Evolutionary conservation across 179 eudicot species (phyloP), one percentile per base, ranked within the genome.

Genomic region (Carnegiea gigantea): DNA sequence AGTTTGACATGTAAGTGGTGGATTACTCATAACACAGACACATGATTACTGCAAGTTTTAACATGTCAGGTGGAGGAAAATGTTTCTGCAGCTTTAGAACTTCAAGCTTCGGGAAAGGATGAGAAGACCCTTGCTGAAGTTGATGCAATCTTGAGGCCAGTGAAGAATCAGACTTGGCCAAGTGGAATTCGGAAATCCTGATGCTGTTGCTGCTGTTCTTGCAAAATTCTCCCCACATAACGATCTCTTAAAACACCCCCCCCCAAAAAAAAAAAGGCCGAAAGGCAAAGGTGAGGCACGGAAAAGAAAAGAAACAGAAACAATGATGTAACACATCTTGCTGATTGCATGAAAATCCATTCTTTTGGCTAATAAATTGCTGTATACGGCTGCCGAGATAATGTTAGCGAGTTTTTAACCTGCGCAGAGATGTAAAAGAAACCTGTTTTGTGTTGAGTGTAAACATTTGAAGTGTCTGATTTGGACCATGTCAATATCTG

Each of bases 161-260:
- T 94, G 64, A 93, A 92, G 91, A 95, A 95, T 83, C 92, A 89
- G 79, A 90, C 96, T 74, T 95, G 99, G 99, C 97, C 90, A 7
- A 94, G 99, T n/a, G 97, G 99, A 11, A 83, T 90, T 65, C 89
- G 85, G 73, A 86, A 73, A 80, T 13, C 53, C 40, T 48, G 68
- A 82, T 18, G 30, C 20, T 33, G 18, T 48, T 65, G 12, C 23
- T 23, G 15, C 28, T 3, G 30, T 43, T 73, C 9, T 6, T 28
- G 75, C 75, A 36, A 71, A 71, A 20, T 6, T 33, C 73, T 33
- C 43, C 21, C 20, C 9, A 12, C 73, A 15, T 18, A 1, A 51
- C 17, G 20, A 13, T 57, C 62, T 18, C 62, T 18, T 14, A 6
- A 15, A 15, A 3, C 13, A 10, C 6, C 6, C 53, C 62, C n/a